These are phyloP conservation scores for Spergularia marina DNA, from an alignment of 148 eudicot genomes.

Conservation along the genomic window DNA sequence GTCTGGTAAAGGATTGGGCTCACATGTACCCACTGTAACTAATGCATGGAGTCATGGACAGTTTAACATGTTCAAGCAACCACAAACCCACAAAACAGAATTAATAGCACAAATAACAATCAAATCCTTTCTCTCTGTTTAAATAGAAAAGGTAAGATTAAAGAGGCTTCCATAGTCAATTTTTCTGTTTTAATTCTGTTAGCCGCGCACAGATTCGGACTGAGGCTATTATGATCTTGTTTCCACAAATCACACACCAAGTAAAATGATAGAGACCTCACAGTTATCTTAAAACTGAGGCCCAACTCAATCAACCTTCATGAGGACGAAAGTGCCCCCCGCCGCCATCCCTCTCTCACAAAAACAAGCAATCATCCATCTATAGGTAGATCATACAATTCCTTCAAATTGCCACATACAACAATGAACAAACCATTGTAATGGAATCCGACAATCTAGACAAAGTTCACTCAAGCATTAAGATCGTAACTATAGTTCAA, in stretches of 20 bases:
- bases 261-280: not conserved
- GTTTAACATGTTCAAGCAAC: not conserved
- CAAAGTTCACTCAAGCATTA: too few species aligned
- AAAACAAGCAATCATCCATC: too few species aligned
- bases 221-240: not conserved
- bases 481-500: too few species aligned
- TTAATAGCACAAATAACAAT: not conserved
- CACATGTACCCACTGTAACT: not conserved
- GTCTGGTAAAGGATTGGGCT: too few species aligned
- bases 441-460: too few species aligned
- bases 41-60: constrained; percentile 2
- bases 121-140: not conserved
- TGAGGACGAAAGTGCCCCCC: too few species aligned
- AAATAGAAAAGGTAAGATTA: not conserved
- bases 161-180: not conserved
- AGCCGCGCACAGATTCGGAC: not conserved
- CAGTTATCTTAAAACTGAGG: too few species aligned
- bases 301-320: too few species aligned
- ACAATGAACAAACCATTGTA: too few species aligned
- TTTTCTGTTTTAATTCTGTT: not conserved
- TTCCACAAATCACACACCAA: not conserved
- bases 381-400: too few species aligned
- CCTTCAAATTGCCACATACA: too few species aligned
- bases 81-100: not conserved
- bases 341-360: too few species aligned